Percentiles rank a stretch among this genome's conserved stretches.
Conservation (phyloP, 345 rosid genomes). For the Eucalyptus coolabah region DNA sequence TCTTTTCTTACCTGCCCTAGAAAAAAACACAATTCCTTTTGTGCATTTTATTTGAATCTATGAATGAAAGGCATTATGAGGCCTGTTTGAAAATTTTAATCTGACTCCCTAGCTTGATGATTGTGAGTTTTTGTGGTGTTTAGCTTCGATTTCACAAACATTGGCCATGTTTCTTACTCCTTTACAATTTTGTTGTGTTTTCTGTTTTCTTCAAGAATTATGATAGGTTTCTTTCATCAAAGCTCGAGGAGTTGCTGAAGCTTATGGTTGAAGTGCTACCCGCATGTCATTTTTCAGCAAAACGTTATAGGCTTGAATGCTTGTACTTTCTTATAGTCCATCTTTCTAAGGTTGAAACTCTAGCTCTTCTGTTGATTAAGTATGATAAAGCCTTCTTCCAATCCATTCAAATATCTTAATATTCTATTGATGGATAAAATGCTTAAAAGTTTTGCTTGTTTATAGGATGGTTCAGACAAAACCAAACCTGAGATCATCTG, state of each 20-base stretch:
- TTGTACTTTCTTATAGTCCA: conserved; percentile 60
- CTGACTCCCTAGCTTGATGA: neutral
- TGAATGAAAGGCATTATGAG: neutral
- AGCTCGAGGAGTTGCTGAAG: conserved; percentile 51
- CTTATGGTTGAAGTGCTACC: conserved; percentile 66
- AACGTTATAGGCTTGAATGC: conserved; percentile 86
- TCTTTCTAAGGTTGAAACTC: conserved; percentile 35
- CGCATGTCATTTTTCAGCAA: conserved; percentile 82
- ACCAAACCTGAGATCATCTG: conserved; percentile 33
- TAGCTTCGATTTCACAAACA: neutral
- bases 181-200: neutral
- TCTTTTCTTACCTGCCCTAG: neutral
- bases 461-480: conserved; percentile 56
- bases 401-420: neutral
- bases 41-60: neutral
- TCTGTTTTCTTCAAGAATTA: conserved; percentile 24
- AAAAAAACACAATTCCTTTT: neutral
- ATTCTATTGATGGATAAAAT: neutral
- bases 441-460: neutral
- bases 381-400: neutral
- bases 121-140: neutral
- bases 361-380: neutral
- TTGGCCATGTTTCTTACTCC: neutral
- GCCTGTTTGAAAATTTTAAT: neutral
- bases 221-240: conserved; percentile 44